Evolutionary conservation across 441 rosid genomes (phyloP).

Genomic region (Sinapis alba): DNA sequence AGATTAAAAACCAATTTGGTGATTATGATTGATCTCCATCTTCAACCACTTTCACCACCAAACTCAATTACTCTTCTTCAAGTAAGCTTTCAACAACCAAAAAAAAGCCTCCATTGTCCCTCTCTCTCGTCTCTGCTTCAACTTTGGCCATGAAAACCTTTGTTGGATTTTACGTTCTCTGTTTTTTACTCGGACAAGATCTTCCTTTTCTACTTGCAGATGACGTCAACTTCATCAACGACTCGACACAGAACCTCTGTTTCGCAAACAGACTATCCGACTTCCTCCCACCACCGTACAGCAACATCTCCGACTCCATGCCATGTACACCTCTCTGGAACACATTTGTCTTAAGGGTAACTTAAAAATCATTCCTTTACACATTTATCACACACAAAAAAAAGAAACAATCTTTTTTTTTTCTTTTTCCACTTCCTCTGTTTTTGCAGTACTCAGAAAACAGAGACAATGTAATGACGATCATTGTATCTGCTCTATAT

Average conservation of each 20-base stretch:
- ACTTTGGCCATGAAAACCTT: constrained; percentile 24
- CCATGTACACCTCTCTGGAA: constrained; percentile 82
- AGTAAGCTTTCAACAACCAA: too few relatives aligned
- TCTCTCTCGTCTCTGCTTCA: constrained; percentile 31
- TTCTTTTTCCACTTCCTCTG: constrained; percentile 12
- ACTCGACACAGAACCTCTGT: constrained; percentile 51
- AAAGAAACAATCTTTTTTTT: not conserved
- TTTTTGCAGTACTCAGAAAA: constrained; percentile 62
- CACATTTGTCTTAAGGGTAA: constrained; percentile 78
- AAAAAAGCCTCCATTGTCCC: constrained; percentile 21
- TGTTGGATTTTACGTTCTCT: constrained; percentile 42
- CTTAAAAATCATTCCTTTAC: not conserved
- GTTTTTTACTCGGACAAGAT: constrained; percentile 30
- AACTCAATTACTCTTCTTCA: constrained; percentile 40
- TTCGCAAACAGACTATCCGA: constrained; percentile 46
- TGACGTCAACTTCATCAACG: constrained; percentile 6
- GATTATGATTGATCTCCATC: constrained; percentile 55
- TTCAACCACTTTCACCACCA: constrained; percentile 49
- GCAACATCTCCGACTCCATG: constrained; percentile 57
- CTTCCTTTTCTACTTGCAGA: constrained; percentile 25
- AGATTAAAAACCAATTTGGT: not conserved
- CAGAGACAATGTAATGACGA: constrained; percentile 68
- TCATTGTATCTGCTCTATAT: constrained; percentile 71
- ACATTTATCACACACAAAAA: not conserved
- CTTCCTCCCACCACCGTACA: constrained; percentile 86